Evolutionary conservation across 768 basidiomycete species (phyloP).

Genomic region (Lentinula lateritia): DNA sequence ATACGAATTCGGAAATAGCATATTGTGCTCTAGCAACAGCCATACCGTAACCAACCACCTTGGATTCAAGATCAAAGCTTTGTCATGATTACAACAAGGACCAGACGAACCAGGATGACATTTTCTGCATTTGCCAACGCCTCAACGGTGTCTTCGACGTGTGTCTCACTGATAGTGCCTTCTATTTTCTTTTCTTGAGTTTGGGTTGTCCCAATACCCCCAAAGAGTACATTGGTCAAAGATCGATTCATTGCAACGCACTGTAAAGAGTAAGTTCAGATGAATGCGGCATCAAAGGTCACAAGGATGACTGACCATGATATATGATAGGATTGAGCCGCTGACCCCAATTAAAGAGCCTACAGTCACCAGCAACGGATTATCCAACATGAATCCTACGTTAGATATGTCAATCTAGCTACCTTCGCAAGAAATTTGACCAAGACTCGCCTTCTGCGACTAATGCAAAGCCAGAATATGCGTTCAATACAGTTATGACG

Average conservation of each 20-base stretch:
- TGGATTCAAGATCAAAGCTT: constrained; percentile 8
- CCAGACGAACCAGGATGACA: constrained; percentile 61
- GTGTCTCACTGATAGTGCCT: constrained; percentile 73
- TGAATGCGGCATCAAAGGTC: neutral
- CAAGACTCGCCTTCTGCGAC: constrained; percentile 63
- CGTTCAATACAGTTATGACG: constrained; percentile 86
- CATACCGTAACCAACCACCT: constrained; percentile 89
- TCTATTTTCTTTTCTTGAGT: constrained; percentile 71
- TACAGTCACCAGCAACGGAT: constrained; percentile 75
- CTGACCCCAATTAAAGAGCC: constrained; percentile 87
- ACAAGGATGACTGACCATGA: constrained; percentile 58
- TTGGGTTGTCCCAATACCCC: constrained; percentile 65
- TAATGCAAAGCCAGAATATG: constrained; percentile 87
- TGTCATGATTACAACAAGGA: neutral
- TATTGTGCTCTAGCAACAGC: constrained; percentile 90
- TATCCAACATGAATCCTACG: constrained; percentile 82
- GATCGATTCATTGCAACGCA: constrained; percentile 93
- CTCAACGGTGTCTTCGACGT: constrained; percentile 77
- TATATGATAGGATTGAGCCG: constrained; percentile 87
- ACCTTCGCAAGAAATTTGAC: neutral
- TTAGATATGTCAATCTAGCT: neutral
- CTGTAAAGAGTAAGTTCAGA: constrained; percentile 29
- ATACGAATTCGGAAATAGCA: constrained; percentile 69
- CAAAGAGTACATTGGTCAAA: constrained; percentile 79
- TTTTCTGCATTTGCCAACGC: constrained; percentile 73